Conservation (phyloP, 2,329 filamentous ascomycete species). For the Chaetomium globosum region DNA sequence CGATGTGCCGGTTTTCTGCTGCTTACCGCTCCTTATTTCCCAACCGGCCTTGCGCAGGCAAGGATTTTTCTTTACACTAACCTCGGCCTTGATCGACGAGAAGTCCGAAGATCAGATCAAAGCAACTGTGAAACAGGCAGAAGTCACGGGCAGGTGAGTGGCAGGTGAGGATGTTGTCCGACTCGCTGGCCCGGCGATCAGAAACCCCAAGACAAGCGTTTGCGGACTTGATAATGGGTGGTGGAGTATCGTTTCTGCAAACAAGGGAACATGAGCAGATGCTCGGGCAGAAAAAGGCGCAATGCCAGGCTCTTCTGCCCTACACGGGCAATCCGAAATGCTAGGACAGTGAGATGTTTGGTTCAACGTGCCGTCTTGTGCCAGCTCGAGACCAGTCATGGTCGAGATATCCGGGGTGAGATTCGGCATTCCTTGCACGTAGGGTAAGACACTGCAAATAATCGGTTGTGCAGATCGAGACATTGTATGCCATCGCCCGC, state of each 20-base stretch:
- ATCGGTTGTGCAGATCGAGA: slow-evolving; percentile 33
- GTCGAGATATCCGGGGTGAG: slow-evolving; percentile 27
- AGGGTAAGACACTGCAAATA: slow-evolving; percentile 24
- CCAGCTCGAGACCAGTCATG: slow-evolving; percentile 19
- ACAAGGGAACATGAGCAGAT: background rate
- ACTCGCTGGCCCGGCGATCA: background rate
- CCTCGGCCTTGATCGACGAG: slow-evolving; percentile 14
- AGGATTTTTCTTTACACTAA: slow-evolving; percentile 3
- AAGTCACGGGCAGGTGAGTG: background rate
- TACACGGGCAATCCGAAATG: slow-evolving; percentile 6
- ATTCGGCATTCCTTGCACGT: slow-evolving; percentile 22
- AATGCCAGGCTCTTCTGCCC: background rate
- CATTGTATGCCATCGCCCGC: slow-evolving; percentile 35
- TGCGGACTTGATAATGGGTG: background rate
- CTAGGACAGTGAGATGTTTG: slow-evolving; percentile 7
- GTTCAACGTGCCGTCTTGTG: slow-evolving; percentile 18
- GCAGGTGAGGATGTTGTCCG: background rate
- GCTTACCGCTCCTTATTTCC: slow-evolving; percentile 26
- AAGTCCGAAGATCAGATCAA: background rate
- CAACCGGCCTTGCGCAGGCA: slow-evolving; percentile 8
- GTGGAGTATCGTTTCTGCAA: background rate
- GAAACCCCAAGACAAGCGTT: background rate
- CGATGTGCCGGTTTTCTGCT: slow-evolving; percentile 15
- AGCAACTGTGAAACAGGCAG: background rate
- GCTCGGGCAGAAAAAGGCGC: background rate